Conservation (phyloP, 73 alveolate genomes). For the Uronychia binucleata region DNA sequence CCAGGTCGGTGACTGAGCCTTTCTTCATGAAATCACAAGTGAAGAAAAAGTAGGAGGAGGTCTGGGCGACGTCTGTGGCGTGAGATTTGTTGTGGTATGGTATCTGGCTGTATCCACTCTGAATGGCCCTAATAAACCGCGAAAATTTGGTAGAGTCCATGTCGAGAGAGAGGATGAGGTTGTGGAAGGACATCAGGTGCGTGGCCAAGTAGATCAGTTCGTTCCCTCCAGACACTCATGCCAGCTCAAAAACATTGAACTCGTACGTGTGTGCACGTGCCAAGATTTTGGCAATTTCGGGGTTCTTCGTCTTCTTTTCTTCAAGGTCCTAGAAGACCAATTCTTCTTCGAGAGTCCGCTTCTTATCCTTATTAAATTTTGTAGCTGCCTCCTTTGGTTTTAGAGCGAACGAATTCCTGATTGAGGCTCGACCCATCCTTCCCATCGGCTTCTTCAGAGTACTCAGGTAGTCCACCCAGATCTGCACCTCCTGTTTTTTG, state of each 20-base stretch:
- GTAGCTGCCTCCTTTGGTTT: neutral
- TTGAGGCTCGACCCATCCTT: neutral
- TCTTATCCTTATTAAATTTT: neutral
- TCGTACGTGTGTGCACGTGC: constrained; percentile 1
- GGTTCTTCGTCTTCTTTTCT: neutral
- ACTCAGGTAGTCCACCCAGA: neutral
- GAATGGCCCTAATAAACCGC: constrained; percentile 12
- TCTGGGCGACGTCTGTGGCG: constrained; percentile 61
- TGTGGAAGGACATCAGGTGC: constrained; percentile 11
- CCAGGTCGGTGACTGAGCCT: constrained; percentile 51
- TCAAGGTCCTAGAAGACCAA: neutral
- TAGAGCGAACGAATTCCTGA: neutral
- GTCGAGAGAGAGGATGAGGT: constrained; percentile 2
- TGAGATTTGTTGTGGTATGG: constrained; percentile 68
- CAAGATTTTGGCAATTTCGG: neutral
- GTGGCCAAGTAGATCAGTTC: constrained; percentile 16
- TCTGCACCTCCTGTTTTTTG: neutral
- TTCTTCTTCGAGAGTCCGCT: neutral
- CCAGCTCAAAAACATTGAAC: constrained; percentile 29
- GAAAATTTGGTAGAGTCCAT: constrained; percentile 15
- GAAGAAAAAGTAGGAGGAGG: constrained; percentile 37
- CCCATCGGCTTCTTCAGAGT: neutral
- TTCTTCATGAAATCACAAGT: constrained; percentile 51
- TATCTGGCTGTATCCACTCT: constrained; percentile 16
- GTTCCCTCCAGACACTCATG: constrained; percentile 9